Base-by-base conservation (phyloP, 1,284 basidiomycete species). In the Wallemia ichthyophaga region DNA sequence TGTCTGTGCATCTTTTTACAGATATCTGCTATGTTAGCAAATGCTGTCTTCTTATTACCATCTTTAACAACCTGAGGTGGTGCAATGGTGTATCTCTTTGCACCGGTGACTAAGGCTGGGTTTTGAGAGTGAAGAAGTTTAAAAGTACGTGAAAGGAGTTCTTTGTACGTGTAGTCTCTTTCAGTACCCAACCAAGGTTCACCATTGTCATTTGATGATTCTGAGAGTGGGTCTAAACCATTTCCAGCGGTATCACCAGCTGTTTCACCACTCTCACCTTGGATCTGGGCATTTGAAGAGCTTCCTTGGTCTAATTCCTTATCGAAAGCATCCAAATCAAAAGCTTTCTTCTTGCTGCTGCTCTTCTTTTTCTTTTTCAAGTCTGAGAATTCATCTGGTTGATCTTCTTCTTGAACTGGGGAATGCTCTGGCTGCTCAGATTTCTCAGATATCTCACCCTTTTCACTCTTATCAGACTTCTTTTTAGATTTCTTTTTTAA, bases 1-100 rank as follows among this genome's bases (percentile, higher is more conserved):
- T 88, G 84, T 69, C 92, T 78, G 74, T 95, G 92, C 89, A 99
- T 95, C 59, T 86, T 81, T 72, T 85, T 91, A 78, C 92, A 96
- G 65, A 99, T 98, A 69, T 99, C 92, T 65, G 82, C 80, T 62
- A 98, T 78, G 71, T 99, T 99, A 64, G 88, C 83, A 65, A 98
- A 99, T 64, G 94, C 83, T 54, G 88, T 83, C 73, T 92, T 92
- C 73, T 98, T 96, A 73, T 91, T 92, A 25, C 78, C 78, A 76
- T 99, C 92, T 67, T 88, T 78, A 66, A 85, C 81, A 59, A 98
- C 83, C 62, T 84, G 83, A 21, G 92, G 92, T n/a, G 92, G 94
- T 0, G 89, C 87, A 65, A 98, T 92, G 21, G 89, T 96, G 75
- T 95, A 96, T 59, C 87, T 80, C 71, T 89, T 88, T 71, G 84